Evolutionary conservation across 495 filamentous ascomycete genomes (phyloP).

Genomic region (Hyaloscypha finlandica): DNA sequence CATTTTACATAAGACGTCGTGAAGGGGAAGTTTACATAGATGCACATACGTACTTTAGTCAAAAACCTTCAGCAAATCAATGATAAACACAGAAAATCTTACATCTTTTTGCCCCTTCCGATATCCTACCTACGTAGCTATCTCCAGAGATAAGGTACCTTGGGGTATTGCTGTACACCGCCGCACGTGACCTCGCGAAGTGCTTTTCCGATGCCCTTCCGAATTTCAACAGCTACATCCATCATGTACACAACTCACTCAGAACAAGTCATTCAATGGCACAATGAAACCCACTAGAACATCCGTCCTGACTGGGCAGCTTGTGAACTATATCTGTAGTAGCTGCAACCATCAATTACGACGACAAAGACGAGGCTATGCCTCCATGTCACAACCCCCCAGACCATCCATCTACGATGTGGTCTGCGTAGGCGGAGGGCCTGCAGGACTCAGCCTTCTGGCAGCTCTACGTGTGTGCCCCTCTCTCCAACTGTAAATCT

Average conservation of each 20-base stretch:
- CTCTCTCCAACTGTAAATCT: not conserved
- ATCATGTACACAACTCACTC: not conserved
- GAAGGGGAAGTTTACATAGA: slow-evolving; percentile 8
- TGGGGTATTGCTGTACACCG: too few species aligned
- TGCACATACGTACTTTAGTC: slow-evolving; percentile 5
- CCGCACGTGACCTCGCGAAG: not conserved
- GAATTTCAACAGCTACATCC: not conserved
- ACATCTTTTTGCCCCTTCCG: too few species aligned
- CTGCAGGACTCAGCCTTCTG: slow-evolving; percentile 85
- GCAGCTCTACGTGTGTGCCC: slow-evolving; percentile 74
- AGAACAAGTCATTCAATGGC: not conserved
- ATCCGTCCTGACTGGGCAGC: slow-evolving; percentile 5
- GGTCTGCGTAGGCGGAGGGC: slow-evolving; percentile 94
- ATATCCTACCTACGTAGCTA: too few species aligned
- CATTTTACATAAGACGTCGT: not conserved
- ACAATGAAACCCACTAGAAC: slow-evolving; percentile 21
- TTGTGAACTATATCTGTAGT: slow-evolving; percentile 41
- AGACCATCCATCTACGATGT: slow-evolving; percentile 42
- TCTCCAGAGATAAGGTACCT: too few species aligned
- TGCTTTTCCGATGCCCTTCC: too few species aligned
- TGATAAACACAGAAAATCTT: not conserved
- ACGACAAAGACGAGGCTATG: slow-evolving; percentile 38
- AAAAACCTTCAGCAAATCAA: not conserved
- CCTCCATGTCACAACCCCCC: slow-evolving; percentile 25
- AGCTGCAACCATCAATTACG: slow-evolving; percentile 45